Evolutionary conservation across 257 asterid genomes (phyloP), one percentile per base, ranked within the genome.

Genomic region (Nicotiana knightiana): DNA sequence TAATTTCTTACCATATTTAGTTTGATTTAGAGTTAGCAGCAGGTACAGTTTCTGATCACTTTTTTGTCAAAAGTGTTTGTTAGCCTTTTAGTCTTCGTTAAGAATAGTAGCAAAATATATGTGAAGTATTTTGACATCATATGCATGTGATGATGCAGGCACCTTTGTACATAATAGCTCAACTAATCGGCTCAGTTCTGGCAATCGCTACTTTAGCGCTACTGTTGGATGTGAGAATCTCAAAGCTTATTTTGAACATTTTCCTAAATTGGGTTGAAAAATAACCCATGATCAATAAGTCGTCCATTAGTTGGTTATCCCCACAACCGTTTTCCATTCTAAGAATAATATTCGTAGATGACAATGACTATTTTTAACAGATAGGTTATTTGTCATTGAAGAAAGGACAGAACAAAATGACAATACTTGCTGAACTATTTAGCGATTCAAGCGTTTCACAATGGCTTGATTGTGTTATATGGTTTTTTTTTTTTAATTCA

Each of bases 131-230:
- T 71, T 21, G 24, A 71, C 79, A 71, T 43, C 35, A 24, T 17
- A 71, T 46, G 58, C 24, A 16, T n/a, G 12, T n/a, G 78, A n/a
- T 71, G 66, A 21, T 21, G 24, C 77, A 94, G 98, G 93, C 87
- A 28, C 97, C 97, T 0, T 5, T 89, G 46, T 95, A 87, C 86
- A 84, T 91, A 17, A 26, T 83, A 12, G 88, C 91, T n/a, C 97
- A 95, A 33, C 10, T 95, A 79, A 13, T 86, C 62, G 98, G 98
- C 12, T 90, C 98, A 3, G 73, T 88, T 32, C 90, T 95, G 8
- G 98, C 95, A 1, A 92, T 97, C 76, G 58, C 78, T 62, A 90
- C 91, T 9, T 76, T 93, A 26, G 59, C 82, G 16, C 8, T 84
- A 15, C 71, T 95, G 90, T 89, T 95, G 28, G 77, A 89, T 18